Base-by-base conservation (phyloP, 2,329 filamentous ascomycete genomes). In the Cadophora sp. region DNA sequence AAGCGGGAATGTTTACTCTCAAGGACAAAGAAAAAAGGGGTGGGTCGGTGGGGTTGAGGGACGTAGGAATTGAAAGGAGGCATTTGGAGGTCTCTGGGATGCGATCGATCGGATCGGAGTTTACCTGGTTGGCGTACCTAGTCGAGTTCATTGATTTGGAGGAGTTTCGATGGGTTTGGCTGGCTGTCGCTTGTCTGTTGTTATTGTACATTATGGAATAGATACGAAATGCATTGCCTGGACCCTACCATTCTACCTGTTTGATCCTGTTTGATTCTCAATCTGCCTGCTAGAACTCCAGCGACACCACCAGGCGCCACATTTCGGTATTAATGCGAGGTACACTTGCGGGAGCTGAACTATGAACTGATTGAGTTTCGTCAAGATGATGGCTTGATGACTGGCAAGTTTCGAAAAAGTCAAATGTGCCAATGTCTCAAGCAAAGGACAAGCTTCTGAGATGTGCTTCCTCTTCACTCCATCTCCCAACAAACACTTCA, bases 151-250 rank as follows among this genome's bases (percentile, higher is more conserved):
- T 66, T 48, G 45, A 65, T 53, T 64, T 48, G 55, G 59, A 55
- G 65, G 59, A 63, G 59, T 66, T 60, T 58, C 45, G 39, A 62
- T 33, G 43, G 59, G 65, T 45, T 60, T 60, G 63, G 50, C 53
- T 61, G 20, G 20, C 14, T 45, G 36, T 18, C 36, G 45, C 36
- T 59, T 43, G 55, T 27, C 53, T 41, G n/a, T 48, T 61, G 58
- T 66, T 62, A 61, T 11, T 66, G 65, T 66, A 66, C 51, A 63
- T 59, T 66, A 66, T 59, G 65, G 65, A 66, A 66, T 66, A 63
- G 53, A 63, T 50, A 65, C 41, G 20, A 43, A 60, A 43, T 60
- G 63, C 58, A 18, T 51, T 36, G 30, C 43, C 59, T 50, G 30
- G 30, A 45, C 16, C 18, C 30, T 20, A n/a, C 3, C 1, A n/a